A percentile compares a stretch with the other conserved stretches of the same genome.
Evolutionary conservation across 768 basidiomycete genomes (phyloP).

Genomic region (Phylloporus sp.): DNA sequence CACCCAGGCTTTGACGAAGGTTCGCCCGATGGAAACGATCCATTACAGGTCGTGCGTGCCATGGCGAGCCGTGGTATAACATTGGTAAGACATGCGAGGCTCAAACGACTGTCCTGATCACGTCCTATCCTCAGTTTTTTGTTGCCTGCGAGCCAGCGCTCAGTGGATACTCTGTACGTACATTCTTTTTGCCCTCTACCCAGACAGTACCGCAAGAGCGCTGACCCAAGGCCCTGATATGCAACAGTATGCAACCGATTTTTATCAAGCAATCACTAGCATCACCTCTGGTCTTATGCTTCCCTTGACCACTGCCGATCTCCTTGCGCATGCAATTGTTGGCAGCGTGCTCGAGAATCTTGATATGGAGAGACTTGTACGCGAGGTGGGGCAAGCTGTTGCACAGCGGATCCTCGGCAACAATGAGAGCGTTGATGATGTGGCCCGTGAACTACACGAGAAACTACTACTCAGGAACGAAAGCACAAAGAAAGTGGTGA

Average conservation of each 20-base stretch:
- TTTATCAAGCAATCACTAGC: constrained; percentile 87
- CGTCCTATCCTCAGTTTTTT: constrained; percentile 65
- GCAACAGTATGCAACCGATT: constrained; percentile 81
- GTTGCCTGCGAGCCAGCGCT: constrained; percentile 98
- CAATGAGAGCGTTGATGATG: constrained; percentile 95
- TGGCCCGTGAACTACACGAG: constrained; percentile 92
- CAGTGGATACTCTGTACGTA: constrained; percentile 81
- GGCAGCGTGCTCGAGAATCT: constrained; percentile 96
- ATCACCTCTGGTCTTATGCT: constrained; percentile 97
- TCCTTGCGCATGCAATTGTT: constrained; percentile 93
- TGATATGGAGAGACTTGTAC: constrained; percentile 95
- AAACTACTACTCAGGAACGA: constrained; percentile 87
- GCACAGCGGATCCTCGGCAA: constrained; percentile 89
- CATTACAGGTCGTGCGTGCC: constrained; percentile 75
- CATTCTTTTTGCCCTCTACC: constrained; percentile 12
- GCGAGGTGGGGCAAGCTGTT: constrained; percentile 91
- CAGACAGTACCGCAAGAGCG: neutral
- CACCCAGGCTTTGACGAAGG: constrained; percentile 83
- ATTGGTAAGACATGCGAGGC: constrained; percentile 50
- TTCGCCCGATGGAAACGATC: constrained; percentile 92
- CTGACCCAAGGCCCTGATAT: constrained; percentile 14
- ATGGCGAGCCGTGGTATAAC: constrained; percentile 94
- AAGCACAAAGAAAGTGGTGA: constrained; percentile 93
- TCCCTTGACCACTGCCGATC: constrained; percentile 90
- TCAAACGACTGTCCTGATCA: neutral